Evolutionary conservation across 108 stramenopile genomes (phyloP), one percentile per base, ranked within the genome.

Genomic region (Skeletonema potamos): DNA sequence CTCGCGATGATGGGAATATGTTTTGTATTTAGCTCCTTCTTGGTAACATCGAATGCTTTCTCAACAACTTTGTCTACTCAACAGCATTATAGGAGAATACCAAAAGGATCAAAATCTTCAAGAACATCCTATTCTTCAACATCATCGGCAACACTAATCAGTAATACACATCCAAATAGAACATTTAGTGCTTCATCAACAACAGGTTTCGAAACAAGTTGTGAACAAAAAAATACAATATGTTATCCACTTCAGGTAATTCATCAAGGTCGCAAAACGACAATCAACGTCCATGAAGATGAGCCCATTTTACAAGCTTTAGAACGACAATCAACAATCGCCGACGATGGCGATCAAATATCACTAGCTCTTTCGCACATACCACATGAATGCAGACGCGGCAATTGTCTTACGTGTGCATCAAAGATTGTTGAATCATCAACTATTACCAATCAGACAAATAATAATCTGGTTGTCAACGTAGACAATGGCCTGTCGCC

Each of bases 391-490:
- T 92, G 91, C 66, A 84, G 88, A 10, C 77, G 89, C 9, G 91
- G 91, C 0, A 90, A 88, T 71, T 92, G 91, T 51, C 67, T 92
- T 56, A 88, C 91, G 2, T 92, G 91, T 71, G 68, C 86, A 17
- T 84, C 85, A 29, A 65, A 66, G 32, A 36, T 62, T 20, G 41
- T 41, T 18, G 58, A 72, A 20, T 8, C 17, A 17, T 2, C 30
- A 2, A 61, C 26, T 9, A 28, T 8, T 61, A 22, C 27, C 44
- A 64, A 68, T 44, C 5, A 51, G 33, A 27, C 54, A 15, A 51
- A 72, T 9, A 41, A 51, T 27, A 64, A 67, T 33, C 55, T 73
- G 1, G 55, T 36, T 29, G 67, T 59, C 9, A 76, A 72, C 27
- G 41, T 68, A 3, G 64, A 84, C 43, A 86, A 89, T 58, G 91